These are phyloP conservation scores for Fusarium devonianum DNA, from an alignment of 2,329 filamentous ascomycete species.

Conservation along the genomic window DNA sequence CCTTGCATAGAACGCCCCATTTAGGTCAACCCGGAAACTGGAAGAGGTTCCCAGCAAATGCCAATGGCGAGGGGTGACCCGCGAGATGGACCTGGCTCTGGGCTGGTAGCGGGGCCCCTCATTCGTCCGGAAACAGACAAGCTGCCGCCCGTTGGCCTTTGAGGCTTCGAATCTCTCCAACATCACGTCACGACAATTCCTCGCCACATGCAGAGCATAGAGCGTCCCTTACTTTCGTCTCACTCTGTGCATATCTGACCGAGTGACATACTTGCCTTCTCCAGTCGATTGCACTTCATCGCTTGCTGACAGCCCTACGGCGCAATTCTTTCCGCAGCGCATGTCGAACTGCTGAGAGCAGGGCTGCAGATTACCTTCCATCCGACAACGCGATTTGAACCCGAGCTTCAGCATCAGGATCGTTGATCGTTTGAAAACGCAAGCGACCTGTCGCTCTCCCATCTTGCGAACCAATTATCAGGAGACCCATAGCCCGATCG, in stretches of 20 bases:
- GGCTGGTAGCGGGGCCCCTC: slow-evolving; percentile 31
- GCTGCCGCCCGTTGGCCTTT: slow-evolving; percentile 17
- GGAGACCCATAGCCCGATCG: background rate
- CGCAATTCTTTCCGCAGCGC: slow-evolving; percentile 6
- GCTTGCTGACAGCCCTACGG: background rate
- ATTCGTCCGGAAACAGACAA: slow-evolving; percentile 28
- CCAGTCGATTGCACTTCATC: slow-evolving; percentile 2
- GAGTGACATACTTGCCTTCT: background rate
- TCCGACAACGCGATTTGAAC: slow-evolving; percentile 16
- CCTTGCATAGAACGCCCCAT: too few species aligned
- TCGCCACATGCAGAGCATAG: slow-evolving; percentile 19
- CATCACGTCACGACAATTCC: slow-evolving; percentile 22
- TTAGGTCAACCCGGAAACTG: too few species aligned
- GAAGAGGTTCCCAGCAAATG: too few species aligned
- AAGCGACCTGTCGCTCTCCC: slow-evolving; percentile 5
- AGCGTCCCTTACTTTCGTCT: background rate
- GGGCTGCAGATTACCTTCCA: slow-evolving; percentile 18
- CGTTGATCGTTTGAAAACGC: too few species aligned
- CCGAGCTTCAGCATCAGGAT: slow-evolving; percentile 16
- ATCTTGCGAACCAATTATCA: background rate
- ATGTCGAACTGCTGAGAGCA: slow-evolving; percentile 20
- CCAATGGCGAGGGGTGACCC: too few species aligned
- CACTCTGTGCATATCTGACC: background rate
- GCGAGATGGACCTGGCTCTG: slow-evolving; percentile 21
- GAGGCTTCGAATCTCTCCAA: slow-evolving; percentile 22